These are phyloP conservation scores for Fusarium sp. DNA, from an alignment of 2,329 filamentous ascomycete genomes.

Conservation along the genomic window DNA sequence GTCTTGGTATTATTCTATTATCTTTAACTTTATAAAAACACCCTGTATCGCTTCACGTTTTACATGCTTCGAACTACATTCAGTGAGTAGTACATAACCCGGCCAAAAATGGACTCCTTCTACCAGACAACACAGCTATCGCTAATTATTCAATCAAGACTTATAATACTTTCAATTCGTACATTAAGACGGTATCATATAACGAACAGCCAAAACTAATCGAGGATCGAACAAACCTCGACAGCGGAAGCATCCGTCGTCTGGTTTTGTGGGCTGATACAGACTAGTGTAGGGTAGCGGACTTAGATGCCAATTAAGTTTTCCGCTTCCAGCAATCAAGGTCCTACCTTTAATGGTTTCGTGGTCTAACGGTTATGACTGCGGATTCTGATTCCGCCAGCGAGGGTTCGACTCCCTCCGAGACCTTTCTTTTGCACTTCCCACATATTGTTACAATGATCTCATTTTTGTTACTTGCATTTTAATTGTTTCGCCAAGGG, in stretches of 20 bases:
- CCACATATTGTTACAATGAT: fast-evolving
- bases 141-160: too few relatives aligned
- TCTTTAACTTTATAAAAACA: fast-evolving
- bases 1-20: fast-evolving
- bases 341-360: not conserved
- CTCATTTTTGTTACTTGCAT: not conserved
- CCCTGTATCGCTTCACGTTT: not conserved
- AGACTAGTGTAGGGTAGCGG: not conserved
- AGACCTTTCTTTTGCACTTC: not conserved
- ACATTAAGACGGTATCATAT: fast-evolving
- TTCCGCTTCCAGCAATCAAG: not conserved
- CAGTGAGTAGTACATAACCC: fast-evolving
- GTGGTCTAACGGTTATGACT: slow-evolving; percentile 1
- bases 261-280: not conserved
- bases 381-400: not conserved
- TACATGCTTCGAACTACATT: fast-evolving
- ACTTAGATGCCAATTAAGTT: not conserved
- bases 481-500: too few relatives aligned
- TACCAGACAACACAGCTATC: too few relatives aligned
- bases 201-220: not conserved
- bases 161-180: fast-evolving
- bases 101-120: not conserved
- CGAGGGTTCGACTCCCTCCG: slow-evolving; percentile 1
- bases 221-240: fast-evolving
- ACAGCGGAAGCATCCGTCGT: not conserved